phyloP scores from a whole-genome alignment of 768 basidiomycete species.

The Amanita subjunquillea region DNA sequence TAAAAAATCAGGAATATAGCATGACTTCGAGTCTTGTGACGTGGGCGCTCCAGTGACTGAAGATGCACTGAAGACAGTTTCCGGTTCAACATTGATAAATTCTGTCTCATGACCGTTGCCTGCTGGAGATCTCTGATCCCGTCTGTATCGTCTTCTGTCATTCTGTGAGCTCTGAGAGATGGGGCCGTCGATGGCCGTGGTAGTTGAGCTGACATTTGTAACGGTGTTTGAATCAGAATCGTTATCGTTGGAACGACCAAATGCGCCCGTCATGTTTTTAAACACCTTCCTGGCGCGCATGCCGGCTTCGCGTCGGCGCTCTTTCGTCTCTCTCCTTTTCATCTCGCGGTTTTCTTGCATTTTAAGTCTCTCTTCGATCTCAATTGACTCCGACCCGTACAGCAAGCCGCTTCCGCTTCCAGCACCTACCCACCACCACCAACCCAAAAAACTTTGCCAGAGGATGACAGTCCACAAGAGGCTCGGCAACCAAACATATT shows the following conservation, averaged over 20 bases:
- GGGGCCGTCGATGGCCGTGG: not conserved
- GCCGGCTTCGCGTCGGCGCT: slow-evolving; percentile 37
- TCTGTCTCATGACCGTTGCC: not conserved
- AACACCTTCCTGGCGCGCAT: slow-evolving; percentile 47
- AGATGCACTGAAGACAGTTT: slow-evolving; percentile 4
- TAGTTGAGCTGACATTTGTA: not conserved
- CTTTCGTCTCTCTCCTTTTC: slow-evolving; percentile 34
- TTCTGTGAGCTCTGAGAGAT: not conserved
- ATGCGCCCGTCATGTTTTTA: slow-evolving; percentile 45
- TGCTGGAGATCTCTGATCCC: not conserved
- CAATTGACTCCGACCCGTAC: slow-evolving; percentile 38
- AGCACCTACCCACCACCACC: slow-evolving; percentile 99
- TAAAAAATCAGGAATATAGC: slow-evolving; percentile 28
- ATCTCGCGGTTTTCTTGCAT: slow-evolving; percentile 44
- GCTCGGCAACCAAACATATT: slow-evolving; percentile 86
- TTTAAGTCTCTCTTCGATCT: slow-evolving; percentile 55
- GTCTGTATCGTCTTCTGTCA: not conserved
- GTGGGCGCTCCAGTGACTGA: slow-evolving; percentile 13
- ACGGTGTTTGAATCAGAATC: not conserved
- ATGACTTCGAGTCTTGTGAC: not conserved
- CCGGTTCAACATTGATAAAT: not conserved
- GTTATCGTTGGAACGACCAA: slow-evolving; percentile 15
- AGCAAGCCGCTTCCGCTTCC: slow-evolving; percentile 59
- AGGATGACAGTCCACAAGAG: slow-evolving; percentile 87
- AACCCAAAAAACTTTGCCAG: slow-evolving; percentile 95